Conservation (phyloP, 2,329 filamentous ascomycete species). For the Stagonosporopsis chrysanthemi region DNA sequence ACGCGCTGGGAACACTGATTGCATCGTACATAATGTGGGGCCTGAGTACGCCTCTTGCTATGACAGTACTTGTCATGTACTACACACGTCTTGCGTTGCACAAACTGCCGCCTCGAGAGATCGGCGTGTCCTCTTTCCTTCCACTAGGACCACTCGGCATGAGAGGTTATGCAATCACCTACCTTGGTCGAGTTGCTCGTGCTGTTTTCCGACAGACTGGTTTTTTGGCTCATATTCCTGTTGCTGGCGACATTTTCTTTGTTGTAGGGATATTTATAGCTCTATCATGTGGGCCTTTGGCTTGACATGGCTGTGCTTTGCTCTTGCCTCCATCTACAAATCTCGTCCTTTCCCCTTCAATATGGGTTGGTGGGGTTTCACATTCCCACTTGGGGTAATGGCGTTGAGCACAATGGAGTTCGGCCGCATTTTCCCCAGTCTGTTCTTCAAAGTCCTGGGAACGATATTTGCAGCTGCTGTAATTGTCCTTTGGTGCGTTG, state of each 20-base stretch:
- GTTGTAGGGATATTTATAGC: slow-evolving; percentile 63
- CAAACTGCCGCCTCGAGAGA: slow-evolving; percentile 70
- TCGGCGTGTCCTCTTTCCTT: slow-evolving; percentile 72
- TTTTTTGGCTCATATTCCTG: slow-evolving; percentile 47
- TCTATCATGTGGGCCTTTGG: slow-evolving; percentile 66
- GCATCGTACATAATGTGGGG: slow-evolving; percentile 74
- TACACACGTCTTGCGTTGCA: slow-evolving; percentile 73
- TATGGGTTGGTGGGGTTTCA: slow-evolving; percentile 70
- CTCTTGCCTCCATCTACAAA: slow-evolving; percentile 57
- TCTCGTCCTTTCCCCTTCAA: slow-evolving; percentile 63
- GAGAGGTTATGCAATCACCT: slow-evolving; percentile 67
- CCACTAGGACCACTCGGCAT: slow-evolving; percentile 72
- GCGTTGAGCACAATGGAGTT: slow-evolving; percentile 58
- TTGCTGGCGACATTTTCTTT: slow-evolving; percentile 62
- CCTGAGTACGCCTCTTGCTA: slow-evolving; percentile 66
- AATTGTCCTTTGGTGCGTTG: slow-evolving; percentile 63
- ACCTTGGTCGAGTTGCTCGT: slow-evolving; percentile 56
- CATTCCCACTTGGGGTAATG: slow-evolving; percentile 66
- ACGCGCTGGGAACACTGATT: slow-evolving; percentile 69
- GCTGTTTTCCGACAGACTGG: slow-evolving; percentile 51
- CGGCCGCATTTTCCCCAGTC: slow-evolving; percentile 61
- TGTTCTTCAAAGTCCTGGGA: slow-evolving; percentile 64
- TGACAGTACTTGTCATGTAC: slow-evolving; percentile 71
- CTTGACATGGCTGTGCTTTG: slow-evolving; percentile 63
- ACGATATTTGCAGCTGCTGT: slow-evolving; percentile 63